Base-by-base conservation (phyloP, 192 early-diverging fungal species). In the Coemansia sp. region DNA sequence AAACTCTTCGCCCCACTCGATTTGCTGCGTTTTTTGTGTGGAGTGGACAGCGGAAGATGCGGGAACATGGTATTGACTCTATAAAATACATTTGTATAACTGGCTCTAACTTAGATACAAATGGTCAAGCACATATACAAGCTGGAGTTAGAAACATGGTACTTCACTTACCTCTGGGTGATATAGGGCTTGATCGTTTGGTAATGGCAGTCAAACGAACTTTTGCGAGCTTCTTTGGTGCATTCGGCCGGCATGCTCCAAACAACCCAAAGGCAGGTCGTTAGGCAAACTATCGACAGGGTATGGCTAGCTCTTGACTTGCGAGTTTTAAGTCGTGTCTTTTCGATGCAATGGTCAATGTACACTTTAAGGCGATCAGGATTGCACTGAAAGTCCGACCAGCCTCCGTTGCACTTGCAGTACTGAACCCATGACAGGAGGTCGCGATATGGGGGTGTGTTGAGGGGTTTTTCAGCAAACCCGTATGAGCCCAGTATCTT, bases 221-320 rank as follows among this genome's bases (percentile, higher is more conserved):
- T n/a, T 1, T 17, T 12, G 22, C 20, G 22, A 25, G 46, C 35
- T 40, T 14, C 0, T 11, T 28, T 9, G 11, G 35, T 8, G 15
- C 11, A 36, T 12, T 36, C 15, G 35, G 35, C 42, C 21, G 48
- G 32, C 17, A 14, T n/a, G 23, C 39, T 31, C 62, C 62, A 64
- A 35, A 64, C 62, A 11, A 47, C 40, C 62, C 62, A 64, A 32
- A 64, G 54, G 8, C 46, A 23, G 8, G 25, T 10, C 19, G 52
- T 28, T 28, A 10, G 25, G 12, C 30, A 15, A 26, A 8, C 4
- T 12, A 54, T 28, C 6, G 53, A 11, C 26, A n/a, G n/a, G 15
- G 28, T 40, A 28, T 43, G 14, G 15, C 38, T 22, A 42, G 25
- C 19, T 10, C 21, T 32, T 2, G 32, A 36, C 15, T 23, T 15